phyloP scores from a whole-genome alignment of 495 filamentous ascomycete species.

The Talaromyces stipitatus region DNA sequence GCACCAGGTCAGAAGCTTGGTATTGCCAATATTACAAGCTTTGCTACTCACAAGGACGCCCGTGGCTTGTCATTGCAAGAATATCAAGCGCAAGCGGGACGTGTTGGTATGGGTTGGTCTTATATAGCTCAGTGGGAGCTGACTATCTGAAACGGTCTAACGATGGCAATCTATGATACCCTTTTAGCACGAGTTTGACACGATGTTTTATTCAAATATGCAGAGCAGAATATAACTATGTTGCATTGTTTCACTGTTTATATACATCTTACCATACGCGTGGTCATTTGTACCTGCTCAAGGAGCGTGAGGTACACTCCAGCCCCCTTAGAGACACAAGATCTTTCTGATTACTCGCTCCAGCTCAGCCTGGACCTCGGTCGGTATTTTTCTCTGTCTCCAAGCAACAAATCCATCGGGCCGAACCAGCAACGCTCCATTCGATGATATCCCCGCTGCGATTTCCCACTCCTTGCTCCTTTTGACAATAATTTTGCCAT shows the following conservation, averaged over 20 bases:
- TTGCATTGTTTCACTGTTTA: background rate
- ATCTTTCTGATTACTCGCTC: background rate
- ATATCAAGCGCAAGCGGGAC: conserved; percentile 52
- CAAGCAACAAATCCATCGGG: conserved; percentile 27
- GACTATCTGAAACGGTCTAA: conserved; percentile 20
- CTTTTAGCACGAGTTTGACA: background rate
- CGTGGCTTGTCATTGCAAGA: conserved; percentile 62
- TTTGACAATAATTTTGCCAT: conserved; percentile 4
- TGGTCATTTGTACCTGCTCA: background rate
- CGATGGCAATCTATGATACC: background rate
- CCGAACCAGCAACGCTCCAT: conserved; percentile 17
- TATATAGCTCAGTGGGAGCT: conserved; percentile 66
- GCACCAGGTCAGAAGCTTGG: conserved; percentile 57
- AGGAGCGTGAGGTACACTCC: background rate
- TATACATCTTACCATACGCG: background rate
- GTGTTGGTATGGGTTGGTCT: conserved; percentile 52
- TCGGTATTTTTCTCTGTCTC: conserved; percentile 9
- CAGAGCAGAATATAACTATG: background rate
- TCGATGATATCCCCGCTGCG: conserved; percentile 11
- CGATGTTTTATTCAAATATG: background rate
- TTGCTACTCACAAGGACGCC: conserved; percentile 54
- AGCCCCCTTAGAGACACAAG: background rate
- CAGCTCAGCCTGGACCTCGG: background rate
- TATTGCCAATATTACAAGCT: conserved; percentile 52
- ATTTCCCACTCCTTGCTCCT: conserved; percentile 5